Base-by-base conservation (phyloP, 495 filamentous ascomycete genomes). In the Hypoxylon lienhwacheense region DNA sequence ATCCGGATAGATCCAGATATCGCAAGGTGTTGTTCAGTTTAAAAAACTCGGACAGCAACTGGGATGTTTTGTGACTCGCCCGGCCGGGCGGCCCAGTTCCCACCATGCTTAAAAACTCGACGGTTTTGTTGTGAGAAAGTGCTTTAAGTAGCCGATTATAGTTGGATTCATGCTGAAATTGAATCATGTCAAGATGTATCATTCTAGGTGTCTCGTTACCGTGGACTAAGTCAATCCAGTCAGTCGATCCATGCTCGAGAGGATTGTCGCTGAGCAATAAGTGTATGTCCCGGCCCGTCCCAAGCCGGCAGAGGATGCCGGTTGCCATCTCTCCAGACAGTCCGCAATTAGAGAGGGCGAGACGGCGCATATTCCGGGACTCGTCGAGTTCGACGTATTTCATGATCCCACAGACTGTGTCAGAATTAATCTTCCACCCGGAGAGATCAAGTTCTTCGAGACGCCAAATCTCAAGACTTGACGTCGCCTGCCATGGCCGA, bases 1-100 rank as follows among this genome's bases (percentile, higher is more conserved):
- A 93, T 4, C 93, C 93, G 5, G 90, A 93, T 34, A 97, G 82
- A 65, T 96, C 87, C 11, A 98, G 71, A 46, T 83, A 87, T 47
- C 83, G 79, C 8, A 98, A 73, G 0, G 86, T 88, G 7, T 78
- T 71, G 59, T 98, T 97, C 44, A 83, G 75, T 20, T 85, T 82
- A 55, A 98, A 89, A 71, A 97, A 81, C 32, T 77, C 52, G 56
- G 87, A 81, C 11, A 97, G 64, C n/a, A 84, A 77, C 33, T 82
- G 76, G 53, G 86, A 89, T 0, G 90, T 91, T 43, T 89, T 84
- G 1, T 81, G 76, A 28, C 84, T 81, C 1, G 87, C 84, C 47
- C 91, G 86, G 29, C 85, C 86, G 0, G 91, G 89, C 3, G 96
- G 81, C 1, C 90, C 89, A 12, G 87, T 88, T 52, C 91, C 90